Percentiles rank a stretch among this genome's conserved stretches.
Conservation (phyloP, 768 basidiomycete species). For the Boletus reticuloceps region DNA sequence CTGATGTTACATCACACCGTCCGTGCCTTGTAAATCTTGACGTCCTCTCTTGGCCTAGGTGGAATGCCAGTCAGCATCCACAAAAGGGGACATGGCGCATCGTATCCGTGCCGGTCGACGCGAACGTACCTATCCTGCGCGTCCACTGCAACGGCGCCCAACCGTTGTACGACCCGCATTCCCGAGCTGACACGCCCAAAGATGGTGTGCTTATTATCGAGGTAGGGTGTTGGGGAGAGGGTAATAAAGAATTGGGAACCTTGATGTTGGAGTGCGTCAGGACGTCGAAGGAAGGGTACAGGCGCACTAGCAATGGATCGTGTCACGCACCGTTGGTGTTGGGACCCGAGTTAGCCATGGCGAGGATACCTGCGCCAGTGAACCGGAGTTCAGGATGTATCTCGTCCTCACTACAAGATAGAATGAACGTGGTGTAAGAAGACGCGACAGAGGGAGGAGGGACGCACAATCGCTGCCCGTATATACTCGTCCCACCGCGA, state of each 20-base stretch:
- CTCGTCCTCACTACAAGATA: slow-evolving; percentile 71
- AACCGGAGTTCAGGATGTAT: slow-evolving; percentile 88
- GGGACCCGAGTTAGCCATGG: slow-evolving; percentile 97
- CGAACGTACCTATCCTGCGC: slow-evolving; percentile 64
- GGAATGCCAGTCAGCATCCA: not conserved
- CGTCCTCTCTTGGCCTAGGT: slow-evolving; percentile 63
- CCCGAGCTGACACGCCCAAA: slow-evolving; percentile 89
- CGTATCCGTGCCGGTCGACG: not conserved
- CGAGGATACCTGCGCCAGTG: slow-evolving; percentile 94
- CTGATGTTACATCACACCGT: slow-evolving; percentile 6
- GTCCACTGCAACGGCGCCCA: slow-evolving; percentile 90
- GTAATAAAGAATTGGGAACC: slow-evolving; percentile 97
- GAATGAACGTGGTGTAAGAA: not conserved
- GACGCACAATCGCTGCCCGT: slow-evolving; percentile 82
- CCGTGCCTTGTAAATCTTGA: slow-evolving; percentile 84
- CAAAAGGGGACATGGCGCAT: not conserved
- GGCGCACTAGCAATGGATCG: not conserved
- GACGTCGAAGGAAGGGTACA: not conserved
- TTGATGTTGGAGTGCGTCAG: slow-evolving; percentile 38
- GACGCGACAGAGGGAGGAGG: not conserved
- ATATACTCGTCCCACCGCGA: slow-evolving; percentile 85
- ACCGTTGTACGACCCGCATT: slow-evolving; percentile 87
- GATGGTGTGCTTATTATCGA: slow-evolving; percentile 85
- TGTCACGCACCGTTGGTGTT: slow-evolving; percentile 68
- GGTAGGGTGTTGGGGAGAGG: slow-evolving; percentile 75